phyloP scores from a whole-genome alignment of 768 basidiomycete genomes.

The Sporobolomyces pararoseus region DNA sequence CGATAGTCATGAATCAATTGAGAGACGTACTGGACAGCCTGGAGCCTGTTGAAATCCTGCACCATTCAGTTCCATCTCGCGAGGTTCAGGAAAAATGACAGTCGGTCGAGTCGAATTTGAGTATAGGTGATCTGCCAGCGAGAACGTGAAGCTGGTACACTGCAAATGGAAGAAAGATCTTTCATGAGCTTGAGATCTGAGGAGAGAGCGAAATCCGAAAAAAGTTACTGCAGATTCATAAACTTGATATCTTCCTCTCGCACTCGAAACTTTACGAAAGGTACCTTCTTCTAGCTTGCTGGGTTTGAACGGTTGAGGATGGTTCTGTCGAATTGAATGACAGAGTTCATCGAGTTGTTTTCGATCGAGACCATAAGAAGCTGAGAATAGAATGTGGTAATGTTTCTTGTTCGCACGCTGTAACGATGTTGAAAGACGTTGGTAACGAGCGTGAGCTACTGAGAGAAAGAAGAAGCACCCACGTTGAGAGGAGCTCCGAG shows the following conservation, averaged over 20 bases:
- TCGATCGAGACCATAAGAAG: conserved; percentile 69
- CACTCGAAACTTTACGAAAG: neutral
- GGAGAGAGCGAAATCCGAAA: no score
- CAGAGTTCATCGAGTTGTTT: conserved; percentile 57
- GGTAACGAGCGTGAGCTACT: neutral
- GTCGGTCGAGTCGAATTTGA: conserved; percentile 53
- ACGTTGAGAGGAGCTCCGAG: conserved; percentile 3
- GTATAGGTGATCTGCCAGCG: conserved; percentile 17
- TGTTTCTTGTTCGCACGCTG: conserved; percentile 58
- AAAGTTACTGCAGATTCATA: conserved; percentile 31
- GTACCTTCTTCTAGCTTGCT: neutral
- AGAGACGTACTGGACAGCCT: conserved; percentile 53
- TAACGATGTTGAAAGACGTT: neutral
- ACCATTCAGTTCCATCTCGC: conserved; percentile 70
- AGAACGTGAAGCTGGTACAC: conserved; percentile 33
- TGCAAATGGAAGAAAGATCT: neutral
- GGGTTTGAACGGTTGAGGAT: conserved; percentile 14
- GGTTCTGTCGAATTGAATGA: conserved; percentile 4
- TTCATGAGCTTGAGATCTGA: no score
- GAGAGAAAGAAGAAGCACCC: neutral
- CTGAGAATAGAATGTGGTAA: conserved; percentile 70
- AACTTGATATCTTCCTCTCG: neutral
- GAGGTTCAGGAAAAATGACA: conserved; percentile 60
- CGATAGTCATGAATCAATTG: neutral
- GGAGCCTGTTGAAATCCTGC: conserved; percentile 64